A percentile compares a stretch with the other conserved stretches of the same genome.
Conservation (phyloP, 768 basidiomycete genomes). For the Dacryopinax primogenitus region DNA sequence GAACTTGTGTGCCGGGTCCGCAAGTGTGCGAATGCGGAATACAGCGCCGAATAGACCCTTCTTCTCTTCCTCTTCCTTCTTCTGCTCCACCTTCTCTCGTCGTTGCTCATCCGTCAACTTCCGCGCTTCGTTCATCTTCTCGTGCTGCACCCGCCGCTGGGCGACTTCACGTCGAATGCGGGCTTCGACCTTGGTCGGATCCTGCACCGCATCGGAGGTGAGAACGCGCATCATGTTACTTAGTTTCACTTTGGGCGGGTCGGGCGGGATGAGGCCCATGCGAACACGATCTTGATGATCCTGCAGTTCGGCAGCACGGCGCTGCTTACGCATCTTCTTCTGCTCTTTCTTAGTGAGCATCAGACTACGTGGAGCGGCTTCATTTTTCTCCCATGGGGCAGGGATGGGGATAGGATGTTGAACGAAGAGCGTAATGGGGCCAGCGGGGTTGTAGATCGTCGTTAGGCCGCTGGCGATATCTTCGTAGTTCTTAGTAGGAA, state of each 20-base stretch:
- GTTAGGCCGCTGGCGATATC: slow-evolving; percentile 50
- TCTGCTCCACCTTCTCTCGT: slow-evolving; percentile 70
- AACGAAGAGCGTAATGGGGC: slow-evolving; percentile 78
- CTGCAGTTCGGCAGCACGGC: slow-evolving; percentile 75
- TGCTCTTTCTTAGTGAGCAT: slow-evolving; percentile 94
- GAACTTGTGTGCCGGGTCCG: slow-evolving; percentile 88
- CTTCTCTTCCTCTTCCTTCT: slow-evolving; percentile 79
- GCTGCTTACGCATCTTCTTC: slow-evolving; percentile 93
- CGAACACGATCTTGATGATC: slow-evolving; percentile 89
- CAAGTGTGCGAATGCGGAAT: slow-evolving; percentile 79
- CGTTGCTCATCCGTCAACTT: slow-evolving; percentile 86
- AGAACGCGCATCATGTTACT: slow-evolving; percentile 96
- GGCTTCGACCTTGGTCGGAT: slow-evolving; percentile 94
- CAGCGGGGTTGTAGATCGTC: slow-evolving; percentile 46
- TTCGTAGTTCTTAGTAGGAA: slow-evolving; percentile 68
- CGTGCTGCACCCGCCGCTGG: slow-evolving; percentile 74
- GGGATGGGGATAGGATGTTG: slow-evolving; percentile 97
- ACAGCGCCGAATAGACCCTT: slow-evolving; percentile 71
- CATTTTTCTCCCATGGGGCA: slow-evolving; percentile 74
- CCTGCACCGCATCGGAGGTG: slow-evolving; percentile 91
- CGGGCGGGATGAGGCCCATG: slow-evolving; percentile 92
- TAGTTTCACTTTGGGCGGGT: slow-evolving; percentile 83
- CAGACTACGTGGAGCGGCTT: slow-evolving; percentile 63
- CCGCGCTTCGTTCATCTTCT: slow-evolving; percentile 85
- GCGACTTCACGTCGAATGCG: slow-evolving; percentile 88